These are phyloP conservation scores for Phytopythium litorale DNA, from an alignment of 352 stramenopile species.

Conservation along the genomic window DNA sequence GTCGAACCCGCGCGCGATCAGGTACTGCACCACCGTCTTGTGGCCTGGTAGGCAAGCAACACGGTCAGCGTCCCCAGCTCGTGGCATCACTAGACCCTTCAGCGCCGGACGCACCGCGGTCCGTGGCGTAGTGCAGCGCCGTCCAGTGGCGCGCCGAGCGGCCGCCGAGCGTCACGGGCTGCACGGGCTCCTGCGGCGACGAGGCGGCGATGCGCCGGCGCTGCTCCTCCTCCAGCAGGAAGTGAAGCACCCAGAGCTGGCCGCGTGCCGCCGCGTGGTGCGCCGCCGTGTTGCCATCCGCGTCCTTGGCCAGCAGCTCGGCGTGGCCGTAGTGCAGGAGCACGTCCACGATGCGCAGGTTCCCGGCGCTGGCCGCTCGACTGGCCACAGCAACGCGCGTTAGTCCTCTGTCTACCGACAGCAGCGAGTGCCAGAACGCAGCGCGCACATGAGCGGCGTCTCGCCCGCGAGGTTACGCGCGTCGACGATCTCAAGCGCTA, in stretches of 20 bases:
- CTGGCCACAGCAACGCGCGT: constrained; percentile 16
- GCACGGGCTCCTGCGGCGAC: constrained; percentile 13
- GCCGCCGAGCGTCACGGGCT: constrained; percentile 21
- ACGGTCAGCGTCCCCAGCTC: background rate
- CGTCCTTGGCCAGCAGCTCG: constrained; percentile 47
- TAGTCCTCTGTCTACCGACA: constrained; percentile 5
- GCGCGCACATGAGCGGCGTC: constrained; percentile 65
- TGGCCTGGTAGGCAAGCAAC: constrained; percentile 31
- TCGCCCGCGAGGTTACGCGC: constrained; percentile 53
- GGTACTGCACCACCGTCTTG: constrained; percentile 67
- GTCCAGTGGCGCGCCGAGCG: constrained; percentile 30
- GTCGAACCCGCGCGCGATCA: constrained; percentile 55
- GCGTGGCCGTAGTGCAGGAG: constrained; percentile 50
- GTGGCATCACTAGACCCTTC: background rate
- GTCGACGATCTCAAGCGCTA: constrained; percentile 35
- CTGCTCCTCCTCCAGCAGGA: constrained; percentile 49
- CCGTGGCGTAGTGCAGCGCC: constrained; percentile 59
- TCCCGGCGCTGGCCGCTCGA: constrained; percentile 64
- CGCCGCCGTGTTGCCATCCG: constrained; percentile 54
- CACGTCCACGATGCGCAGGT: constrained; percentile 56
- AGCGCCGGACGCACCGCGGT: constrained; percentile 14
- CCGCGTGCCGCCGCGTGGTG: constrained; percentile 69
- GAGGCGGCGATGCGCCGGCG: constrained; percentile 17
- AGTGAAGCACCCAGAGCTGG: constrained; percentile 75
- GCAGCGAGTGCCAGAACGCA: background rate